These are phyloP conservation scores for Hura crepitans DNA, from an alignment of 441 rosid genomes.

Conservation along the genomic window DNA sequence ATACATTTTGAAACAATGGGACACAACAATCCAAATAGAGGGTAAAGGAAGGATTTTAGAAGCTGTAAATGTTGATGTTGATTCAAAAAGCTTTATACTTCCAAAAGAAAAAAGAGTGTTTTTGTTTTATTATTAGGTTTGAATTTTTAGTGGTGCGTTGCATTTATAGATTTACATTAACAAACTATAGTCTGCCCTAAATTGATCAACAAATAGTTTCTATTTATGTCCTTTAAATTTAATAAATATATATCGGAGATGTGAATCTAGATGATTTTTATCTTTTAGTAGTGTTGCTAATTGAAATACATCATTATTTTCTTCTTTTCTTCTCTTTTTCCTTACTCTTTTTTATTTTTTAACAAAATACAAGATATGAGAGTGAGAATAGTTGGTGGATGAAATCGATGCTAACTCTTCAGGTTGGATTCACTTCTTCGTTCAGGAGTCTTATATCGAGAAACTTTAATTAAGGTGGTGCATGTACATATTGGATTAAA, in stretches of 20 bases:
- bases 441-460: background rate
- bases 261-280: background rate
- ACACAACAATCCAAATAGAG: no score
- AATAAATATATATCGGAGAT: background rate
- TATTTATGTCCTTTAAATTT: no score
- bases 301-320: background rate
- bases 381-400: slow-evolving; percentile 53
- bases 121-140: background rate
- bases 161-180: background rate
- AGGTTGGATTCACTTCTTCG: slow-evolving; percentile 30
- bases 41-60: background rate
- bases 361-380: slow-evolving; percentile 39
- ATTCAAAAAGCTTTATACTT: background rate
- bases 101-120: background rate
- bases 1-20: no score
- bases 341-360: background rate
- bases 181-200: background rate
- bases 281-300: background rate
- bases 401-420: slow-evolving; percentile 38
- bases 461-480: background rate
- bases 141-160: background rate
- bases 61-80: background rate
- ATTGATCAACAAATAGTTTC: no score
- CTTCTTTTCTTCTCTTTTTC: no score
- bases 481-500: background rate